These are phyloP conservation scores for Thoreauomyces humboldtii DNA, from an alignment of 192 early-diverging fungal genomes.

Conservation along the genomic window DNA sequence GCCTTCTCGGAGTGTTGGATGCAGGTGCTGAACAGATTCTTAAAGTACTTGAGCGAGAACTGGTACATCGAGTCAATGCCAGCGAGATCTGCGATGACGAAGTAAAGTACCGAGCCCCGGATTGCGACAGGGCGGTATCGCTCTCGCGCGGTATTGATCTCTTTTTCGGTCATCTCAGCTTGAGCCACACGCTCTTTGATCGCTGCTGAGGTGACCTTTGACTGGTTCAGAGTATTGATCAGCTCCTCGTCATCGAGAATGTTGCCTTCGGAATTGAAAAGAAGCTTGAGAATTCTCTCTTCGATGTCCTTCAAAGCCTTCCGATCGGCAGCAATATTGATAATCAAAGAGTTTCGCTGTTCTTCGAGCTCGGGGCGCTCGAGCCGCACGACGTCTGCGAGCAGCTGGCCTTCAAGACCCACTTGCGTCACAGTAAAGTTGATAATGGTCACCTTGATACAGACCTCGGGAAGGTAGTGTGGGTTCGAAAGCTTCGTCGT, in stretches of 20 bases:
- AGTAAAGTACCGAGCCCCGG: conserved; percentile 61
- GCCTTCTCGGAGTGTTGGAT: conserved; percentile 52
- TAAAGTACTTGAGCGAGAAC: conserved; percentile 65
- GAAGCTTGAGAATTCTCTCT: conserved; percentile 58
- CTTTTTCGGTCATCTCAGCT: conserved; percentile 57
- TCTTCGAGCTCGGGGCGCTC: conserved; percentile 63
- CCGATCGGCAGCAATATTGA: conserved; percentile 59
- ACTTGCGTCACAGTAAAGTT: conserved; percentile 65
- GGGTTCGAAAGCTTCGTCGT: conserved; percentile 63
- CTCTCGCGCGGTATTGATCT: conserved; percentile 59
- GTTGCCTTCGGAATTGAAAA: conserved; percentile 64
- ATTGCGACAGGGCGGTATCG: conserved; percentile 60
- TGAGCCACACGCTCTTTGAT: conserved; percentile 56
- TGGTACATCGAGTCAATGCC: conserved; percentile 68
- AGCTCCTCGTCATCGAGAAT: conserved; percentile 67
- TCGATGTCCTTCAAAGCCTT: conserved; percentile 63
- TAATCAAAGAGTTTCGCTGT: conserved; percentile 57
- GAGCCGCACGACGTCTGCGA: conserved; percentile 60
- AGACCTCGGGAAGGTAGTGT: conserved; percentile 62
- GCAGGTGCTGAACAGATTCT: conserved; percentile 56
- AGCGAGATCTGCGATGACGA: conserved; percentile 59
- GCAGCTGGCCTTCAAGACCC: conserved; percentile 58
- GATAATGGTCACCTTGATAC: conserved; percentile 66
- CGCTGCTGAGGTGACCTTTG: conserved; percentile 62
- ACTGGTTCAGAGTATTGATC: conserved; percentile 63